Conservation (phyloP, 495 filamentous ascomycete species). For the Wilcoxina mikolae region DNA sequence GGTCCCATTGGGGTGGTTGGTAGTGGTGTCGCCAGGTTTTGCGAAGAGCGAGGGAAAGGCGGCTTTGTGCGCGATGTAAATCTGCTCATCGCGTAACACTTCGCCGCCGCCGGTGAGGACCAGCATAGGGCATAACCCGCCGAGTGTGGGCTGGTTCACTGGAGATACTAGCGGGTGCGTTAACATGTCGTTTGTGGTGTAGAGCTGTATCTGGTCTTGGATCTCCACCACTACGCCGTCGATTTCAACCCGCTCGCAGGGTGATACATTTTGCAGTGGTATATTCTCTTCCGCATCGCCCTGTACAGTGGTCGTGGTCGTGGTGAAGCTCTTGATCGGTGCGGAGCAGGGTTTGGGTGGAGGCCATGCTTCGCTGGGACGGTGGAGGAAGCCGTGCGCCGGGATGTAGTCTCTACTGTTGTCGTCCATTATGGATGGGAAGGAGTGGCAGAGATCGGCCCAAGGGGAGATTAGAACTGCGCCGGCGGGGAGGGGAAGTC, state of each 20-base stretch:
- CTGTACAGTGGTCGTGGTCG: constrained; percentile 33
- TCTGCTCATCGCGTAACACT: constrained; percentile 79
- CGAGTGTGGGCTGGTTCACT: constrained; percentile 66
- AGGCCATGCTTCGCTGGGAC: constrained; percentile 76
- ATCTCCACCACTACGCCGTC: constrained; percentile 56
- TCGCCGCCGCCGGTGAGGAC: constrained; percentile 80
- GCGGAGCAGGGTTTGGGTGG: no score
- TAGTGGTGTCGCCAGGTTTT: background rate
- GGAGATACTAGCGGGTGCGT: constrained; percentile 83
- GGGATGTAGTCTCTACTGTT: constrained; percentile 63
- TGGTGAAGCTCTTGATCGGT: background rate
- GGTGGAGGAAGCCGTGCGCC: constrained; percentile 67
- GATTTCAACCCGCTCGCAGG: constrained; percentile 42
- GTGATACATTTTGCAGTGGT: constrained; percentile 5
- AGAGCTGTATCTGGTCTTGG: constrained; percentile 91
- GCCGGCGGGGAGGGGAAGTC: constrained; percentile 69
- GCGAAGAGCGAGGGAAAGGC: constrained; percentile 33
- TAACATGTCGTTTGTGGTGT: constrained; percentile 74
- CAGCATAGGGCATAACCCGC: constrained; percentile 73
- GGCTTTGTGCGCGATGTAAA: constrained; percentile 88
- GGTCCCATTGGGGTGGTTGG: constrained; percentile 43
- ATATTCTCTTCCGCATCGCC: constrained; percentile 7
- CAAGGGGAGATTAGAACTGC: constrained; percentile 84
- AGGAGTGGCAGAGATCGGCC: constrained; percentile 88
- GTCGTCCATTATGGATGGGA: constrained; percentile 62